Conservation (phyloP, 108 stramenopile genomes). For the Nitzschia sp. region DNA sequence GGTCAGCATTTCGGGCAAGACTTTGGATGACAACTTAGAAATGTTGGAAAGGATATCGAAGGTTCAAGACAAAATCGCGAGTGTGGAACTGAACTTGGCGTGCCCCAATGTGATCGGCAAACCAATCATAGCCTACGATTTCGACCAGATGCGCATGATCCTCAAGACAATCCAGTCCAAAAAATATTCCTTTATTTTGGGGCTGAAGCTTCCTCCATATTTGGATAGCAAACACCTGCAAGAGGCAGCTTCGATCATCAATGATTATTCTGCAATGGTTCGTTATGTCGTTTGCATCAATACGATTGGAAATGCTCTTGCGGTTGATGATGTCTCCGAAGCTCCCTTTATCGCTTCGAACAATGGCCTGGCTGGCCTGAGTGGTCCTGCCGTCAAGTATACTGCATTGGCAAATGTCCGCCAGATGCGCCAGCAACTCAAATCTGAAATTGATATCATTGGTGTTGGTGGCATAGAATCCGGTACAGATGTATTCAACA, state of each 20-base stretch:
- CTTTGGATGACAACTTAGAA: constrained; percentile 77
- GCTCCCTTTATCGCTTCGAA: constrained; percentile 77
- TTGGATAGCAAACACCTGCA: constrained; percentile 86
- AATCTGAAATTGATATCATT: constrained; percentile 81
- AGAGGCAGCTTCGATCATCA: constrained; percentile 76
- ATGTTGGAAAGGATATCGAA: constrained; percentile 75
- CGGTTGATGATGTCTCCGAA: constrained; percentile 67
- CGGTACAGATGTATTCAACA: constrained; percentile 82
- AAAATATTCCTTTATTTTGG: constrained; percentile 55
- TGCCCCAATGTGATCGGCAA: constrained; percentile 95
- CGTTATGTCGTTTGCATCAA: constrained; percentile 82
- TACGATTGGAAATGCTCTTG: constrained; percentile 88
- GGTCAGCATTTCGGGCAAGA: constrained; percentile 85
- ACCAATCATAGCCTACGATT: constrained; percentile 92
- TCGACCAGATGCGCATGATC: constrained; percentile 84
- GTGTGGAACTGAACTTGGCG: constrained; percentile 89
- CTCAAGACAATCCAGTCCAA: constrained; percentile 42
- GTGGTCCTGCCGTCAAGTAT: constrained; percentile 84
- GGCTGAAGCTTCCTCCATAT: constrained; percentile 92
- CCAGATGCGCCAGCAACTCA: constrained; percentile 74
- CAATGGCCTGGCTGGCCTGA: constrained; percentile 84
- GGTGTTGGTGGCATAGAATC: constrained; percentile 84
- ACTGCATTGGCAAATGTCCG: constrained; percentile 89
- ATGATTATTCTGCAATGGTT: constrained; percentile 65
- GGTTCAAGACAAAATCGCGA: constrained; percentile 48